Evolutionary conservation across 1,139 yeast species (phyloP), one percentile per base, ranked within the genome.

Genomic region (Lizanozyma gosingica): DNA sequence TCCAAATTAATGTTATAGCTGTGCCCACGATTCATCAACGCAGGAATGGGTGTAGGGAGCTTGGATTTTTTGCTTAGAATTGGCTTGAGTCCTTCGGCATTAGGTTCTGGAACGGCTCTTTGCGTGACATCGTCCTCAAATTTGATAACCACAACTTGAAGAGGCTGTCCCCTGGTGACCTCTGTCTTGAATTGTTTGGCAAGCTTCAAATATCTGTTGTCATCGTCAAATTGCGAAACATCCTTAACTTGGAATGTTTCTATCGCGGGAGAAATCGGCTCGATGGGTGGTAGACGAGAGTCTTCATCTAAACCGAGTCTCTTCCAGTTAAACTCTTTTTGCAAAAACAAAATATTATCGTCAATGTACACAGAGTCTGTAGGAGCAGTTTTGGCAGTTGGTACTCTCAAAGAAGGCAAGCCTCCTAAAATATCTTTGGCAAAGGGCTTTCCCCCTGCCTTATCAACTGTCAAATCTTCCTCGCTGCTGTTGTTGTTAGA

Each of bases 271-370:
- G 29, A 43, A 17, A 42, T 44, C 6, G 45, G 35, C 27, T 35
- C 14, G 36, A 33, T 3, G 34, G 4, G 2, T 39, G 41, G 33
- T 36, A 39, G 14, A n/a, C 33, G 15, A 22, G 43, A 22, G 6
- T 22, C 29, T 4, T 15, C 36, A 17, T 37, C 39, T 17, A 33
- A 36, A 15, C 37, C 37, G 18, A 38, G 36, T n/a, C 11, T 22
- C 29, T 22, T 22, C 29, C 29, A 22, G 29, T 17, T 4, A 34
- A 34, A 53, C 47, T 65, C 71, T 18, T 56, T 53, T 43, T 57
- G 61, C 39, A 67, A 54, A 41, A 50, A 62, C 15, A 54, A 51
- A 39, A 65, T 56, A 42, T 64, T 65, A 16, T 65, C 71, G 45
- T 65, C 72, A 32, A 61, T 50, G 42, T 65, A 64, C 2, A 51